Conservation (phyloP, 192 early-diverging fungal genomes). For the Entomortierella chlamydospora region DNA sequence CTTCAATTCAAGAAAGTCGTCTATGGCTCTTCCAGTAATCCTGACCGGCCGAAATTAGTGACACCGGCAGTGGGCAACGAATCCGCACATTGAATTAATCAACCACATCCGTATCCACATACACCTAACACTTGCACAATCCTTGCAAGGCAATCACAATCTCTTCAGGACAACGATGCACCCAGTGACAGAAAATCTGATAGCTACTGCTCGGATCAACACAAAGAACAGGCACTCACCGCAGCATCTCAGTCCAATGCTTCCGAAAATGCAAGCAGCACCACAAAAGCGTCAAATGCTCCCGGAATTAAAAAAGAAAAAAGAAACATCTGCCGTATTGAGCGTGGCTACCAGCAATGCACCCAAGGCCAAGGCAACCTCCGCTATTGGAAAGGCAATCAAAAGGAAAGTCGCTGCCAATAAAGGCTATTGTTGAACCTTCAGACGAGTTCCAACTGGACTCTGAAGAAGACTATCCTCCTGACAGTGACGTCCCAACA, state of each 20-base stretch:
- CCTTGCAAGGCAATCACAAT: conserved; percentile 48
- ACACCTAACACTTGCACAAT: too few relatives aligned
- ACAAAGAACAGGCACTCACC: conserved; percentile 26
- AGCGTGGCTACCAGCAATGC: conserved; percentile 1
- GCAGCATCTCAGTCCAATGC: conserved; percentile 11
- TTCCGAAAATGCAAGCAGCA: too few relatives aligned
- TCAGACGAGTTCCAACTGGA: conserved; percentile 39
- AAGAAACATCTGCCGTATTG: not conserved
- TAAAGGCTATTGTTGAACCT: conserved; percentile 18
- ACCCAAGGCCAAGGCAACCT: conserved; percentile 14
- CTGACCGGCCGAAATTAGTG: too few relatives aligned
- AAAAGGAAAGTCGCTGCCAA: conserved; percentile 15
- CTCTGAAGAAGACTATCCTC: too few relatives aligned
- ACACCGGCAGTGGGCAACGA: too few relatives aligned
- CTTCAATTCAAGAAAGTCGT: too few relatives aligned
- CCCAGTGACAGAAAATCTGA: conserved; percentile 30
- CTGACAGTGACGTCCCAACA: conserved; percentile 9
- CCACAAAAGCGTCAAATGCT: conserved; percentile 18
- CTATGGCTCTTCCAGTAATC: too few relatives aligned
- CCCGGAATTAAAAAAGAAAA: conserved; percentile 27
- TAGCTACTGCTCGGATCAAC: conserved; percentile 46
- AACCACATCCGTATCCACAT: too few relatives aligned
- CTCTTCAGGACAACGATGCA: conserved; percentile 36
- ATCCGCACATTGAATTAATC: too few relatives aligned
- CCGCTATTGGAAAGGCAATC: conserved; percentile 1